phyloP scores from a whole-genome alignment of 2,329 filamentous ascomycete species.

The Colletotrichum phormii region DNA sequence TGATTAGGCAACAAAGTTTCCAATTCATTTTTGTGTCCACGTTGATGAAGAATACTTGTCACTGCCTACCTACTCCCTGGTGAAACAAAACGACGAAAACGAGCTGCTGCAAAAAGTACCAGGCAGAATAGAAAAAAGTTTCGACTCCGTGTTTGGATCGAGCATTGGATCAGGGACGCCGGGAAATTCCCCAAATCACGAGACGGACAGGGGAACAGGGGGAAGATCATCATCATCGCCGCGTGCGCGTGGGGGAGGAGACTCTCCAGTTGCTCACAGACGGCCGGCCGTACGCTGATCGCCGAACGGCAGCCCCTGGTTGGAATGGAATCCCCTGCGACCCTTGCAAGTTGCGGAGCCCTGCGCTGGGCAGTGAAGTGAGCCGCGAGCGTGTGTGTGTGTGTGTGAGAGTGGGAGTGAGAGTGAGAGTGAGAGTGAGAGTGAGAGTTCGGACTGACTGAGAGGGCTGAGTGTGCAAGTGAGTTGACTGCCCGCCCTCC shows the following conservation, averaged over 20 bases:
- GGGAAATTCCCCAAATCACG: constrained; percentile 5
- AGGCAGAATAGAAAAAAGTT: constrained; percentile 2
- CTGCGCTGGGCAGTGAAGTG: too few species aligned
- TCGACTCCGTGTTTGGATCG: constrained; percentile 2
- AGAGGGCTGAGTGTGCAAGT: not conserved
- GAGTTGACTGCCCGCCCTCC: not conserved
- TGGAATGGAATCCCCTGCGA: not conserved
- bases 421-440: not conserved
- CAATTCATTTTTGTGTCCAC: not conserved
- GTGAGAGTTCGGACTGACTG: not conserved
- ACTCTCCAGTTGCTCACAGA: not conserved
- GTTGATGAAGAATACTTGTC: not conserved
- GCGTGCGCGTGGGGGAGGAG: not conserved
- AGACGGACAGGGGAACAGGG: not conserved
- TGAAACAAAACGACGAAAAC: not conserved
- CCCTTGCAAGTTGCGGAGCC: not conserved
- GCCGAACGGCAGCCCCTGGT: not conserved
- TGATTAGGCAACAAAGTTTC: not conserved
- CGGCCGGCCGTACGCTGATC: not conserved
- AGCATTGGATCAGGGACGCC: constrained; percentile 1
- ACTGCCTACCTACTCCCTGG: not conserved
- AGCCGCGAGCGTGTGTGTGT: too few species aligned
- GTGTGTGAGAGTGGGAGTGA: not conserved
- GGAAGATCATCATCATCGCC: not conserved
- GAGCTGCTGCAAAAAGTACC: not conserved